Evolutionary conservation across 2,329 filamentous ascomycete species (phyloP).

Genomic region (Albophoma yamanashiensis): DNA sequence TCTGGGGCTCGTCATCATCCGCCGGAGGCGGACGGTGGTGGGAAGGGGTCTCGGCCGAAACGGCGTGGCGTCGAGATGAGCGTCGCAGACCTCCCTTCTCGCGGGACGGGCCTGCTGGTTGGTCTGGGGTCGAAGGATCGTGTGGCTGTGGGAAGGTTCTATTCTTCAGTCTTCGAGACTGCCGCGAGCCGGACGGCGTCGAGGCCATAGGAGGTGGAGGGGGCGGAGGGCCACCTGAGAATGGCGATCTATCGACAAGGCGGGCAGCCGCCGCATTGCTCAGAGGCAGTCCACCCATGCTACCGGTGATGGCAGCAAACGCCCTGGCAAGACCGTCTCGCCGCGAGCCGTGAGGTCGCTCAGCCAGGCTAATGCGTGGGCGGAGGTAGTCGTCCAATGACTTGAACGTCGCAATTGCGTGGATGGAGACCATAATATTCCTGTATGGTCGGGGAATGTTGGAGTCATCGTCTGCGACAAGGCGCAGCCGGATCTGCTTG

Average conservation of each 20-base stretch:
- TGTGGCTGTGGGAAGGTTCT: constrained; percentile 31
- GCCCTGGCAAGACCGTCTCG: constrained; percentile 56
- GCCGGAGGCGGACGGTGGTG: constrained; percentile 40
- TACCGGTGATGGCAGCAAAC: constrained; percentile 68
- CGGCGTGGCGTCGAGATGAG: constrained; percentile 49
- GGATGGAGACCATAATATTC: constrained; percentile 97
- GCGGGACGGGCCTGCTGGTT: constrained; percentile 35
- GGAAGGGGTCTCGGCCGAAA: constrained; percentile 39
- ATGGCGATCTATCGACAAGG: constrained; percentile 33
- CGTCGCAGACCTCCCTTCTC: constrained; percentile 52
- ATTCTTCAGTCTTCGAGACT: constrained; percentile 33
- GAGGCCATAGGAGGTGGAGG: constrained; percentile 19
- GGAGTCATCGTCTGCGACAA: constrained; percentile 82
- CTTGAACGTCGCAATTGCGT: constrained; percentile 97
- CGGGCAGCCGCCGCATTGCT: constrained; percentile 34
- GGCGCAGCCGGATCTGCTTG: constrained; percentile 83
- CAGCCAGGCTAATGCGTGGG: constrained; percentile 73
- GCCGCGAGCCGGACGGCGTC: constrained; percentile 32
- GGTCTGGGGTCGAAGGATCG: constrained; percentile 30
- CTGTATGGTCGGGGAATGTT: constrained; percentile 80
- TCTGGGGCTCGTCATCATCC: constrained; percentile 51
- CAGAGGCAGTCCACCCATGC: constrained; percentile 52
- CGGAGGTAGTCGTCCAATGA: constrained; percentile 91
- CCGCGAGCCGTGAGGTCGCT: constrained; percentile 52
- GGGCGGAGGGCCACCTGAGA: constrained; percentile 24